phyloP scores from a whole-genome alignment of 441 rosid species.

The Erodium chrysanthum region DNA sequence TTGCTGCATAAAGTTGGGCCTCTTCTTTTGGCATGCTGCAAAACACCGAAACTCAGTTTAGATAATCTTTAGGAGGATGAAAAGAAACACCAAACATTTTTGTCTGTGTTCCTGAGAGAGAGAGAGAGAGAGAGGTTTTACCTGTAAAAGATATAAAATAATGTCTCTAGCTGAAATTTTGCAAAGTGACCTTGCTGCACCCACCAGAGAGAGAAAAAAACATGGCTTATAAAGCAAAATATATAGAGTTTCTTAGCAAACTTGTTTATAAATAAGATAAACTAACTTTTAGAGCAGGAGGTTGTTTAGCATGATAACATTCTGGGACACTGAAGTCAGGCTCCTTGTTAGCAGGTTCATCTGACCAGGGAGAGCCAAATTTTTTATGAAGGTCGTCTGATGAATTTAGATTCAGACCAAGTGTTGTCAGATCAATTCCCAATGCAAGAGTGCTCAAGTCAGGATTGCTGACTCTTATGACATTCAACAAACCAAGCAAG shows the following conservation, averaged over 20 bases:
- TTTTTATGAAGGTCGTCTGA: constrained; percentile 79
- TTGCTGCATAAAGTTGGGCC: constrained; percentile 80
- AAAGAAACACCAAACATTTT: background rate
- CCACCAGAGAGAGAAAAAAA: constrained; percentile 15
- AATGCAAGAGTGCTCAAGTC: constrained; percentile 80
- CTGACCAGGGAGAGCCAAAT: constrained; percentile 93
- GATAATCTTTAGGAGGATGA: background rate
- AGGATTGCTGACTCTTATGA: constrained; percentile 70
- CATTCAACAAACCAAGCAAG: constrained; percentile 72
- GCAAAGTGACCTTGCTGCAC: constrained; percentile 77
- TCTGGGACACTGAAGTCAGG: constrained; percentile 82
- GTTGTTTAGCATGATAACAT: constrained; percentile 65
- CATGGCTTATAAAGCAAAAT: constrained; percentile 4
- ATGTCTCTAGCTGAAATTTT: constrained; percentile 56
- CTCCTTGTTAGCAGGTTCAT: constrained; percentile 83
- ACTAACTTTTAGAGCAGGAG: constrained; percentile 68
- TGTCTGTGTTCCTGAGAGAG: background rate
- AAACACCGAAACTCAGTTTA: constrained; percentile 6
- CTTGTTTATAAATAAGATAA: constrained; percentile 10
- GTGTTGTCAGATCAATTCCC: constrained; percentile 86
- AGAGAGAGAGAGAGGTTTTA: constrained; percentile 17
- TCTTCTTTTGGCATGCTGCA: constrained; percentile 99
- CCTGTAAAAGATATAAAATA: constrained; percentile 90
- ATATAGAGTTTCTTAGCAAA: background rate
- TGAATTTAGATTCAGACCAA: constrained; percentile 81